Conservation (phyloP, 257 asterid species). For the Ilex aquifolium region DNA sequence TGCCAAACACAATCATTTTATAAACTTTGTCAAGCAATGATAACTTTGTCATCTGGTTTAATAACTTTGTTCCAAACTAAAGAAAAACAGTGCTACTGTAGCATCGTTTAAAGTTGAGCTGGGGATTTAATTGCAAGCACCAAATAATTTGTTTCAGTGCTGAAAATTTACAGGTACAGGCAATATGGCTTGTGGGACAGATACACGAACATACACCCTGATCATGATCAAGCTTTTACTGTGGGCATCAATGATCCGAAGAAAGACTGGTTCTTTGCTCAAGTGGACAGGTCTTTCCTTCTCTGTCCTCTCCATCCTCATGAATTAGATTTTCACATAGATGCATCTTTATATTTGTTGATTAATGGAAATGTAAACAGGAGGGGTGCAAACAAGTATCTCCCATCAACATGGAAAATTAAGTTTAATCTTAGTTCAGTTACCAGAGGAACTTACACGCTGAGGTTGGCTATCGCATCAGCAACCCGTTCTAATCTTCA, state of each 20-base stretch:
- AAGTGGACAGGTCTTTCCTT: slow-evolving; percentile 36
- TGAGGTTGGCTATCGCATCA: slow-evolving; percentile 51
- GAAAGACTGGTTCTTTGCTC: slow-evolving; percentile 61
- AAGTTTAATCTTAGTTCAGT: slow-evolving; percentile 35
- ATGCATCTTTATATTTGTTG: too few relatives aligned
- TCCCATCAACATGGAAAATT: slow-evolving; percentile 49
- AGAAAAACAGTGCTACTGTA: too few relatives aligned
- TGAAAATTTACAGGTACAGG: slow-evolving; percentile 27
- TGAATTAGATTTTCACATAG: not conserved
- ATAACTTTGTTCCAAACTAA: too few relatives aligned
- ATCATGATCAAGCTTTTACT: slow-evolving; percentile 40
- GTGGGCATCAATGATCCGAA: slow-evolving; percentile 36
- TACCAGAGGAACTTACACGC: slow-evolving; percentile 32
- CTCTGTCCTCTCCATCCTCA: not conserved
- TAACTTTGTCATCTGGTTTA: too few relatives aligned
- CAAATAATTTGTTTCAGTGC: not conserved
- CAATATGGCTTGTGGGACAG: slow-evolving; percentile 61
- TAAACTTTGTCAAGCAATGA: too few relatives aligned
- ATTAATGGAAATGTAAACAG: slow-evolving; percentile 10
- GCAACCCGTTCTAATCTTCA: slow-evolving; percentile 49
- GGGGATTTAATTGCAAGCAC: too few relatives aligned
- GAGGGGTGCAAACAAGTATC: slow-evolving; percentile 32
- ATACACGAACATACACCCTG: slow-evolving; percentile 42
- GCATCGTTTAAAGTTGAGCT: too few relatives aligned
- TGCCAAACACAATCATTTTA: too few relatives aligned